Evolutionary conservation across 352 stramenopile species (phyloP).

Genomic region (Globisporangium splendens): DNA sequence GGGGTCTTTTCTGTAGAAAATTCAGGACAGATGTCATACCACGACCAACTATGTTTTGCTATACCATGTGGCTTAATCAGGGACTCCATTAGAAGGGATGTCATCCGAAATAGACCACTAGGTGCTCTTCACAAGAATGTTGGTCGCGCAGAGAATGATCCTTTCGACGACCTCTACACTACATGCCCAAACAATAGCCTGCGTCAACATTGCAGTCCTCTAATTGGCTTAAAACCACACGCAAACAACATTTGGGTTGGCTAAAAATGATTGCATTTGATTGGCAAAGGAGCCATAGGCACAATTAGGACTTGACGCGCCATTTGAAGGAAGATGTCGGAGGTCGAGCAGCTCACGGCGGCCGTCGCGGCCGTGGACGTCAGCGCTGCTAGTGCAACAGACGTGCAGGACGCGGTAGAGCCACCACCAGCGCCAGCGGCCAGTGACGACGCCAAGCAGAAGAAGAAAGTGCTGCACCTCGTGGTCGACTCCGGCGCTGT

Average conservation of each 20-base stretch:
- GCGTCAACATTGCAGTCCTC: not conserved
- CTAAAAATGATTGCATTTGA: slow-evolving; percentile 23
- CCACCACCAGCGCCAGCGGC: slow-evolving; percentile 1
- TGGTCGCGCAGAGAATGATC: slow-evolving; percentile 6
- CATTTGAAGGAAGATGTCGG: slow-evolving; percentile 1
- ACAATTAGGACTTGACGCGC: not conserved
- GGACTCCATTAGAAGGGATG: slow-evolving; percentile 1
- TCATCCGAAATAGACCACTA: not conserved
- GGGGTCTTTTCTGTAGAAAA: slow-evolving; percentile 1
- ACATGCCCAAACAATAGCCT: not conserved
- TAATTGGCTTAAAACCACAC: not conserved
- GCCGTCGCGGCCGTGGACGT: slow-evolving; percentile 1
- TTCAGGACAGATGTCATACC: slow-evolving; percentile 4
- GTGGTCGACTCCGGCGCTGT: slow-evolving; percentile 86
- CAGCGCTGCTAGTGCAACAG: too few relatives aligned
- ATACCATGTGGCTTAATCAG: not conserved
- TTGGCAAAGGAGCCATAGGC: slow-evolving; percentile 28
- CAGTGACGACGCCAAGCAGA: slow-evolving; percentile 7
- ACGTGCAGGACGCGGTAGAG: too few relatives aligned
- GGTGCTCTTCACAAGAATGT: not conserved
- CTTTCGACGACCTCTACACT: slow-evolving; percentile 12
- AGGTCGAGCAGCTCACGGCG: slow-evolving; percentile 11
- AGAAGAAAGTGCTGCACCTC: slow-evolving; percentile 74
- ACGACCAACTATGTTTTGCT: not conserved
- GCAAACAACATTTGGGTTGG: slow-evolving; percentile 23